Base-by-base conservation (phyloP, 306 rosid genomes). In the Castanea crenata region DNA sequence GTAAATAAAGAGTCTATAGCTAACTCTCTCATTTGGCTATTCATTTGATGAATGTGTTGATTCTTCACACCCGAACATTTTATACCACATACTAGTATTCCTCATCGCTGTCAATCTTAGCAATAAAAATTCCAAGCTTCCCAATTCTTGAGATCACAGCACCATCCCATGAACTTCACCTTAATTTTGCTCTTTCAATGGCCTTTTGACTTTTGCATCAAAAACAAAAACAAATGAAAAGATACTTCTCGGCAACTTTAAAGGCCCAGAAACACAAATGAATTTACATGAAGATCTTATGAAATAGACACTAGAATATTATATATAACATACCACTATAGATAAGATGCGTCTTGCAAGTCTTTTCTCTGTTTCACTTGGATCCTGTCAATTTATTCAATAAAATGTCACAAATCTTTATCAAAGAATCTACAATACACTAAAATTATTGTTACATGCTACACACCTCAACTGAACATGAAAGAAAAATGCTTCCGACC, bases 291-390 rank as follows among this genome's bases (percentile, higher is more conserved):
- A 63, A 15, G 7, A 15, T 27, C n/a, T 27, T 27, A 29, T 23
- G 18, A 18, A 2, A 34, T 19, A 35, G 51, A 67, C 15, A 35
- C 38, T 18, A 8, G 72, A 19, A 67, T 19, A 34, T 64, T 11
- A 64, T 64, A 64, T 18, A 19, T 15, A 88, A 85, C 95, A 80
- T 92, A 95, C 99, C 97, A 95, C 90, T 20, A 93, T 89, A 74
- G 99, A 89, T 86, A 95, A 84, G 83, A 95, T 95, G 78, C 98
- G 98, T 74, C 87, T 90, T 63, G 92, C 95, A 87, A 95, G 92
- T 76, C 92, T 75, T 79, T 88, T 95, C 82, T 92, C 93, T 20
- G 94, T 95, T 89, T 95, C 98, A 75, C 83, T 70, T 44, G 98
- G 97, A 75, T 95, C 99, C 99, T 95, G 97, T 72, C 71, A 81